Evolutionary conservation across 805 yeast genomes (phyloP).

Genomic region (Lipomyces yamanashiensis): DNA sequence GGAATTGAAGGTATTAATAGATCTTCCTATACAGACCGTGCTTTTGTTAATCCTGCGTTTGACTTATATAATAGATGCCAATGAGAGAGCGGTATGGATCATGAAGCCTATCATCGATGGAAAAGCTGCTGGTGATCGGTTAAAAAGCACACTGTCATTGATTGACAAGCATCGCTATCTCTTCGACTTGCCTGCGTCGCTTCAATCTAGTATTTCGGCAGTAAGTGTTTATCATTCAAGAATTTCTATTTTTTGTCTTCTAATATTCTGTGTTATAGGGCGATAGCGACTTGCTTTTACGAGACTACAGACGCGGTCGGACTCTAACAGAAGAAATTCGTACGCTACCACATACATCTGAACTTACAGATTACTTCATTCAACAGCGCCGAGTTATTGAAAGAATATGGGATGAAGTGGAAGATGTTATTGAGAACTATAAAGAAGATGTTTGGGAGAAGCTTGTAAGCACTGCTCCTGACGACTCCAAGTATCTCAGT

Average conservation of each 20-base stretch:
- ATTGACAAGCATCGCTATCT: constrained; percentile 58
- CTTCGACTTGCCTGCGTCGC: constrained; percentile 60
- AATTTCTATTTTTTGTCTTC: neutral
- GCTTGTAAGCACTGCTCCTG: constrained; percentile 46
- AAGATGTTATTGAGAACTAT: constrained; percentile 58
- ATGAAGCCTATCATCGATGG: constrained; percentile 64
- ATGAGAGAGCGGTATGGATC: constrained; percentile 56
- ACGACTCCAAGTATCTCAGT: constrained; percentile 38
- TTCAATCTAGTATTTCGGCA: constrained; percentile 51
- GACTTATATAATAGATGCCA: constrained; percentile 47
- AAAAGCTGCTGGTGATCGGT: constrained; percentile 54
- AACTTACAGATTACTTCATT: constrained; percentile 35
- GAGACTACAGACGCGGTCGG: constrained; percentile 61
- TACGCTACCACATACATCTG: constrained; percentile 34
- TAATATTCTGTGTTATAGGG: neutral
- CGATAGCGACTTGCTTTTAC: constrained; percentile 62
- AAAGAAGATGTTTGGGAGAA: constrained; percentile 58
- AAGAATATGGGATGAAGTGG: constrained; percentile 62
- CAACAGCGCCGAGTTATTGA: constrained; percentile 51
- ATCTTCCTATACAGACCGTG: neutral
- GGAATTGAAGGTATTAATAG: constrained; percentile 46
- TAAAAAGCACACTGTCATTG: constrained; percentile 55
- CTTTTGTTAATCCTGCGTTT: neutral
- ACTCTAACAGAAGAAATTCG: constrained; percentile 41
- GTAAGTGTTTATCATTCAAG: constrained; percentile 38